Evolutionary conservation across 2,329 filamentous ascomycete species (phyloP).

Genomic region (Alternaria brassicae): DNA sequence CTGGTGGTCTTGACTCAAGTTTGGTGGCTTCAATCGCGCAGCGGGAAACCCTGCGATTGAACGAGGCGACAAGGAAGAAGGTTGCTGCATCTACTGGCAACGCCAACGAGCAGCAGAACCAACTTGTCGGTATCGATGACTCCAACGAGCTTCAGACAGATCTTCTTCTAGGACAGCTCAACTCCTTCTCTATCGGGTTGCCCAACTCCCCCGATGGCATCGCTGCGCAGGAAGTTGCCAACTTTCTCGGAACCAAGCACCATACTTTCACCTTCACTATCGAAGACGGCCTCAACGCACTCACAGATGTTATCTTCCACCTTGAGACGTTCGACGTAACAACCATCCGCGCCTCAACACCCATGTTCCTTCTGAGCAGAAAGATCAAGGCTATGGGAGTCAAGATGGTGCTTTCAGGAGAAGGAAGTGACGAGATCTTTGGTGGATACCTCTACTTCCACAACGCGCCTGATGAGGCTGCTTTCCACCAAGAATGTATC

Average conservation of each 20-base stretch:
- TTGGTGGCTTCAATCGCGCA: constrained; percentile 95
- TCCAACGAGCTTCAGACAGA: constrained; percentile 87
- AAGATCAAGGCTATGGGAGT: constrained; percentile 99
- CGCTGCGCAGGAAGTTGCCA: constrained; percentile 90
- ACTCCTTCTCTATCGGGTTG: constrained; percentile 98
- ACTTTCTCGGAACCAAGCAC: constrained; percentile 97
- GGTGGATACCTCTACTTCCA: constrained; percentile 99
- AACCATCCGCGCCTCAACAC: constrained; percentile 96
- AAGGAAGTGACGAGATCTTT: constrained; percentile 98
- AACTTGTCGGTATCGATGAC: constrained; percentile 93
- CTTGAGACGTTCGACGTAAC: constrained; percentile 98
- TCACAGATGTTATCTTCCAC: constrained; percentile 98
- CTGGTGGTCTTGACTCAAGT: constrained; percentile 94
- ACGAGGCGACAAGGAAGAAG: constrained; percentile 63
- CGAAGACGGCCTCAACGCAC: constrained; percentile 93
- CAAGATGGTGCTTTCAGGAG: constrained; percentile 98
- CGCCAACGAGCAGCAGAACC: constrained; percentile 29
- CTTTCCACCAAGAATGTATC: constrained; percentile 96
- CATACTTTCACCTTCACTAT: constrained; percentile 98
- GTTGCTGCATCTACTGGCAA: constrained; percentile 45
- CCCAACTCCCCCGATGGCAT: constrained; percentile 90
- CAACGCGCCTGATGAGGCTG: constrained; percentile 84
- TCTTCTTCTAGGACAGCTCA: constrained; percentile 90
- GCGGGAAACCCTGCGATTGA: constrained; percentile 83
- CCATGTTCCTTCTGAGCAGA: constrained; percentile 96